Evolutionary conservation across 306 rosid species (phyloP).

Genomic region (Dalbergia oliveri): DNA sequence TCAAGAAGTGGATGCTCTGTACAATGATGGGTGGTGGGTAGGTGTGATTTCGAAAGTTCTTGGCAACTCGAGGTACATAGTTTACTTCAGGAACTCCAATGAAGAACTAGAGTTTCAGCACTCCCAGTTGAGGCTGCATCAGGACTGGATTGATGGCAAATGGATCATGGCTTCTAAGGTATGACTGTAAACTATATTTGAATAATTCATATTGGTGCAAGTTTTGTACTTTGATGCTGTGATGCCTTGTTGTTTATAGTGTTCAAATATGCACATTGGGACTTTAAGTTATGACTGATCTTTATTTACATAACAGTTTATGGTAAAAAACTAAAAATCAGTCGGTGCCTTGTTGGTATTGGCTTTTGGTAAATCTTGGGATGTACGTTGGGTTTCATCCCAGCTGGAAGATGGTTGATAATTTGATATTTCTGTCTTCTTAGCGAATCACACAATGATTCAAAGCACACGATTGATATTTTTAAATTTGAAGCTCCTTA

Average conservation of each 20-base stretch:
- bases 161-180: conserved; percentile 77
- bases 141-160: conserved; percentile 64
- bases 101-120: conserved; percentile 59
- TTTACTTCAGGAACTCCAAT: conserved; percentile 56
- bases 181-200: conserved; percentile 7
- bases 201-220: neutral
- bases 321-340: too few relatives aligned
- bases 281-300: neutral
- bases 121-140: conserved; percentile 63
- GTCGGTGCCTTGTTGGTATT: conserved; percentile 30
- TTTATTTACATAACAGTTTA: neutral
- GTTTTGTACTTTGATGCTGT: neutral
- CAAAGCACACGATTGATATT: neutral
- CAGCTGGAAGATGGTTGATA: neutral
- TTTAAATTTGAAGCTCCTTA: neutral
- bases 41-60: conserved; percentile 68
- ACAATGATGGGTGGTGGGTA: conserved; percentile 84
- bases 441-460: neutral
- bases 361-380: conserved; percentile 9
- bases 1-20: conserved; percentile 68
- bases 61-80: conserved; percentile 52
- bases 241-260: conserved; percentile 27
- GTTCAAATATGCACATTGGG: neutral
- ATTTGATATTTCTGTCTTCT: conserved; percentile 17
- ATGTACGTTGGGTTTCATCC: neutral